phyloP scores from a whole-genome alignment of 306 rosid species.

The Fagus crenata region DNA sequence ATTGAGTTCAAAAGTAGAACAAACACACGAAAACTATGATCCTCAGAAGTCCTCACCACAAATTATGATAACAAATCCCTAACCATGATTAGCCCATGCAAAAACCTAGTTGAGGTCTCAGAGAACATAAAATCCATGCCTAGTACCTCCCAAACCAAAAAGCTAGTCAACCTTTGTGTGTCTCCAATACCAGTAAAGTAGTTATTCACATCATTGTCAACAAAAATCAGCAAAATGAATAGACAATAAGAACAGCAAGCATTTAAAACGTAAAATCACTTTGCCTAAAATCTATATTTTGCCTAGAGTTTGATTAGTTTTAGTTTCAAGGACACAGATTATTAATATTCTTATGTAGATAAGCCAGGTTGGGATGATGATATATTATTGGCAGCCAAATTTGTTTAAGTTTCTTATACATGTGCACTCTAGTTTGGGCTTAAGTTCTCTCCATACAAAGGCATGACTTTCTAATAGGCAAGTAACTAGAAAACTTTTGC shows the following conservation, averaged over 20 bases:
- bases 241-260: background rate
- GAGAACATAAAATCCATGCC: background rate
- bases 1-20: background rate
- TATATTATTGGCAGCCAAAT: background rate
- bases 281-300: background rate
- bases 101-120: background rate
- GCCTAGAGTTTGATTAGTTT: background rate
- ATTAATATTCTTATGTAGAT: background rate
- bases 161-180: background rate
- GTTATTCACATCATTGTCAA: slow-evolving; percentile 3
- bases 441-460: background rate
- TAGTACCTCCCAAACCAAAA: slow-evolving; percentile 5
- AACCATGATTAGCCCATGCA: background rate
- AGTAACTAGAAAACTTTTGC: background rate
- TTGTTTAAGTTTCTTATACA: background rate
- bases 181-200: slow-evolving; percentile 13
- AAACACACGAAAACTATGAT: background rate
- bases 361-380: background rate
- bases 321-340: background rate
- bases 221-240: background rate
- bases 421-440: background rate
- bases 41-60: background rate
- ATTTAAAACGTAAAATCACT: background rate
- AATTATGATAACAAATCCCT: background rate
- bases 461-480: background rate